These are phyloP conservation scores for Epicoccum nigrum DNA, from an alignment of 2,329 filamentous ascomycete species.

Conservation along the genomic window DNA sequence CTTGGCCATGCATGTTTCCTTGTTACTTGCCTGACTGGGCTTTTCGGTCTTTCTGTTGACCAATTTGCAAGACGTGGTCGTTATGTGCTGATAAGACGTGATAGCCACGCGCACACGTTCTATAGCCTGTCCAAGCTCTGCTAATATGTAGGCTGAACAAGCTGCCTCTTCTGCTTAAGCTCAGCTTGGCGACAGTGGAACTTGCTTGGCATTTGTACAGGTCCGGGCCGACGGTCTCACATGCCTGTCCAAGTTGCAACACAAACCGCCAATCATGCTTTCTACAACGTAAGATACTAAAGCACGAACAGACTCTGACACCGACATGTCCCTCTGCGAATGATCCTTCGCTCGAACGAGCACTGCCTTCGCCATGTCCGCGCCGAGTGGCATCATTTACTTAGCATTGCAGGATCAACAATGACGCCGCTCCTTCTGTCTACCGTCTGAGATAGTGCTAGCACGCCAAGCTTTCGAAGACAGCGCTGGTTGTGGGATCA, in stretches of 20 bases:
- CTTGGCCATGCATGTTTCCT: background rate
- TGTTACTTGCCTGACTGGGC: background rate
- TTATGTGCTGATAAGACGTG: conserved; percentile 11
- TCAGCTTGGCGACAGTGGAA: conserved; percentile 5
- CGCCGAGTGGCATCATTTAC: conserved; percentile 11
- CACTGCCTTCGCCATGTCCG: background rate
- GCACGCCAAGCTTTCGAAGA: background rate
- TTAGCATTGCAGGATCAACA: conserved; percentile 9
- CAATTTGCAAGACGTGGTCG: background rate
- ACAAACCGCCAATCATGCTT: background rate
- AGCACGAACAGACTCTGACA: too few relatives aligned
- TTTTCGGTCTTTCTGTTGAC: background rate
- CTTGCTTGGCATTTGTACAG: background rate
- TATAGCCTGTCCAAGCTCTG: background rate
- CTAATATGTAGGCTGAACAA: background rate
- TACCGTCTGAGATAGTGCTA: background rate
- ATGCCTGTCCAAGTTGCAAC: background rate
- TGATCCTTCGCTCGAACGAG: background rate
- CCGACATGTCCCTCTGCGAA: background rate
- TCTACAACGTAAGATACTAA: too few relatives aligned
- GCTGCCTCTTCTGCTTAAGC: conserved; percentile 17
- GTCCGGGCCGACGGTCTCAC: conserved; percentile 7
- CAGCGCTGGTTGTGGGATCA: background rate
- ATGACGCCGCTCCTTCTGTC: conserved; percentile 7
- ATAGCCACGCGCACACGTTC: background rate